Conservation (phyloP, 345 rosid genomes). For the Linum usitatissimum region DNA sequence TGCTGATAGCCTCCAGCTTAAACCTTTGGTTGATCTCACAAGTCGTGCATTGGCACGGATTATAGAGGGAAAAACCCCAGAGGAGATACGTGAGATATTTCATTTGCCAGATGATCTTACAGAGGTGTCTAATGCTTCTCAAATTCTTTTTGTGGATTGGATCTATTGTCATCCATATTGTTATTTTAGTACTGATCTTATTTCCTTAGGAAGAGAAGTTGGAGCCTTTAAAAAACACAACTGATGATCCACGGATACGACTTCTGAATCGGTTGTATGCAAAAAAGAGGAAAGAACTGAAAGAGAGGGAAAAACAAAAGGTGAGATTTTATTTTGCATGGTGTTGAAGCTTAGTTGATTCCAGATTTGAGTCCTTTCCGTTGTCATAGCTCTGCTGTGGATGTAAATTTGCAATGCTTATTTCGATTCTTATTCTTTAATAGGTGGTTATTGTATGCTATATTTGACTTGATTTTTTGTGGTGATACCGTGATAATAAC, state of each 20-base stretch:
- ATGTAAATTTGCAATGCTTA: not conserved
- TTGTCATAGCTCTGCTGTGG: not conserved
- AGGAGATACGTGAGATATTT: slow-evolving; percentile 83
- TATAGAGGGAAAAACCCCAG: slow-evolving; percentile 79
- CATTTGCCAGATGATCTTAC: slow-evolving; percentile 93
- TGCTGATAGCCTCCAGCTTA: slow-evolving; percentile 82
- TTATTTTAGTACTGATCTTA: not conserved
- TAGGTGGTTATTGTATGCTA: not conserved
- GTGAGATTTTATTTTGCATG: slow-evolving; percentile 20
- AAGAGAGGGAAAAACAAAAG: slow-evolving; percentile 68
- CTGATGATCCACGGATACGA: slow-evolving; percentile 82
- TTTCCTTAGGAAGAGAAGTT: slow-evolving; percentile 69
- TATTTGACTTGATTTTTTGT: not conserved
- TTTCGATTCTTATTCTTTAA: not conserved
- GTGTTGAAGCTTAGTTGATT: not conserved
- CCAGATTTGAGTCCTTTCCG: not conserved
- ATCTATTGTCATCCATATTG: slow-evolving; percentile 10
- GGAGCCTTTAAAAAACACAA: slow-evolving; percentile 74
- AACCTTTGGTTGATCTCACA: slow-evolving; percentile 87
- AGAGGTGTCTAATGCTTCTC: slow-evolving; percentile 58
- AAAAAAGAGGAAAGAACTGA: slow-evolving; percentile 71
- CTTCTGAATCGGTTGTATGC: slow-evolving; percentile 72
- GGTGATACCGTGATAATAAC: not conserved
- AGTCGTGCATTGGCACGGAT: slow-evolving; percentile 81
- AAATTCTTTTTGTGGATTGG: slow-evolving; percentile 9